Evolutionary conservation across 2,329 filamentous ascomycete species (phyloP), one percentile per base, ranked within the genome.

Genomic region (Fusarium solani-melongenae): DNA sequence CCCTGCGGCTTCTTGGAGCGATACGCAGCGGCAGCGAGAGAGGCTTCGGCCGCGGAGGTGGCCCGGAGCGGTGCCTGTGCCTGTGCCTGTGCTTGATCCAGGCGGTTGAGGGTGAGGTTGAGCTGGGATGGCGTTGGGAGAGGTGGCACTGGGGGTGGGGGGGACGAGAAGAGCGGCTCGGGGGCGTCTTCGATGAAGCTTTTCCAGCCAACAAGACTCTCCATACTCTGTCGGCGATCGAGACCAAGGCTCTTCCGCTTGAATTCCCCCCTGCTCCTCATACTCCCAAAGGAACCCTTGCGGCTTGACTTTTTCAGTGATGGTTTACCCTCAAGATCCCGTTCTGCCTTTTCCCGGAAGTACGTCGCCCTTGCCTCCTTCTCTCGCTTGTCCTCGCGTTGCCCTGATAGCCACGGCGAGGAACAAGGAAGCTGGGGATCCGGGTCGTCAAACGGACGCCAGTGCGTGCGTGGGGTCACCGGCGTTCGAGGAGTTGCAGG

Each of bases 101-200:
- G 62, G 63, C 62, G 68, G 46, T 46, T 49, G 55, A 74, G 57
- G 15, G 59, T 55, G 36, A 70, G 61, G 17, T 68, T 70, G 20
- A 78, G 59, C 33, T 69, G 67, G 46, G 75, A 73, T n/a, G 68
- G 57, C 9, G 62, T 61, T 22, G 77, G 75, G 24, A 79, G 62
- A n/a, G 77, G 74, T 38, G 79, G 78, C 15, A 80, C 67, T 6
- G 78, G 78, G 17, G 78, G 77, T 17, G 67, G 51, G 27, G 78
- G 74, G 2, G 74, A 78, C 4, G 74, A 67, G 29, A 75, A 72
- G 17, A 78, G 72, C 14, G 75, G 77, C 59, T 75, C 75, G 1
- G 76, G 72, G 33, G 71, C 64, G 41, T 71, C 75, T 27, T 74
- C 53, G 34, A 77, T 76, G 64, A 79, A 78, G 56, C 58, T 77